phyloP scores from a whole-genome alignment of 257 asterid genomes.

The Rhazya stricta region DNA sequence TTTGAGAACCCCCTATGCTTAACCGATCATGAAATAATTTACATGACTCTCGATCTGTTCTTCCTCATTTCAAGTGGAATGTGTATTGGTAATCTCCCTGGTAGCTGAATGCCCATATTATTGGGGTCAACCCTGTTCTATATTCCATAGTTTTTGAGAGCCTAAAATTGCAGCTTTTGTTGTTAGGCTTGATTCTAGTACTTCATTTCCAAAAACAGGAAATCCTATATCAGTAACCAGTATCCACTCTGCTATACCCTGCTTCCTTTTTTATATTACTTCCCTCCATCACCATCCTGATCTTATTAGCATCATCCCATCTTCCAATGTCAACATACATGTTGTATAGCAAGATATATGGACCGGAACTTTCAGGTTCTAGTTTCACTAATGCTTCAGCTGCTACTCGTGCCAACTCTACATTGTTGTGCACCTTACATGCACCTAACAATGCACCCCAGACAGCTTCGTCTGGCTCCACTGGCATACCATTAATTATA shows the following conservation, averaged over 20 bases:
- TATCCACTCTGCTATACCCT: slow-evolving; percentile 62
- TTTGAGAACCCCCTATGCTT: neutral
- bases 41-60: neutral
- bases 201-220: neutral
- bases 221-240: slow-evolving; percentile 10
- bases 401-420: slow-evolving; percentile 55
- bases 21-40: no score
- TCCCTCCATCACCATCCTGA: slow-evolving; percentile 57
- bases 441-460: slow-evolving; percentile 92
- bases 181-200: neutral
- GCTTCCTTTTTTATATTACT: slow-evolving; percentile 46
- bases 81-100: neutral
- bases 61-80: neutral
- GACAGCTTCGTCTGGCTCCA: slow-evolving; percentile 66
- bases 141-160: neutral
- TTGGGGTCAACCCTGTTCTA: neutral
- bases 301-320: slow-evolving; percentile 74
- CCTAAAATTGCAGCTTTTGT: neutral
- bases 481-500: slow-evolving; percentile 48
- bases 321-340: slow-evolving; percentile 66
- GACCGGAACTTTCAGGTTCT: slow-evolving; percentile 77
- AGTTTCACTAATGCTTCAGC: slow-evolving; percentile 66
- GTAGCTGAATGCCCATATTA: neutral
- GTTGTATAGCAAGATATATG: slow-evolving; percentile 57
- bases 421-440: slow-evolving; percentile 61